A percentile compares a stretch with the other conserved stretches of the same genome.
These are phyloP conservation scores for Thermothielavioides terrestris DNA, from an alignment of 495 filamentous ascomycete species.

Conservation along the genomic window DNA sequence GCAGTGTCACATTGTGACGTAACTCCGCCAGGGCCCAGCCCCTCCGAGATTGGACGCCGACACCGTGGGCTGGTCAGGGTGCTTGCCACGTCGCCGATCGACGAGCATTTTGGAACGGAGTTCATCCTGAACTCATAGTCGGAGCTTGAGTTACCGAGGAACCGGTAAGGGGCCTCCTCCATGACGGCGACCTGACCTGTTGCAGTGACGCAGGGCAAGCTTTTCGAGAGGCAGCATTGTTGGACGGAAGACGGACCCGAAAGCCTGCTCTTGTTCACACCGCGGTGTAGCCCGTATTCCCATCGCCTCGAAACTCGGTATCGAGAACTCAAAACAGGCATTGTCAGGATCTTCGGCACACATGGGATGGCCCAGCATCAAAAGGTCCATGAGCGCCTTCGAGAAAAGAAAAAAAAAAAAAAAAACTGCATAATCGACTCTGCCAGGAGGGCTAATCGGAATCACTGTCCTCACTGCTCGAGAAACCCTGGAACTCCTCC, in stretches of 20 bases:
- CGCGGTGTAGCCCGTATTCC: no score
- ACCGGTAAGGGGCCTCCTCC: neutral
- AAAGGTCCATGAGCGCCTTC: no score
- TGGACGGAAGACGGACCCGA: neutral
- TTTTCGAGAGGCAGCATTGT: neutral
- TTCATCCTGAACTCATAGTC: neutral
- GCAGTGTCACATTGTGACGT: slow-evolving; percentile 8
- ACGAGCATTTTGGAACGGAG: neutral
- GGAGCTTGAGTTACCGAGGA: neutral
- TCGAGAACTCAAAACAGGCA: no score
- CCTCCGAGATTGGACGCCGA: neutral
- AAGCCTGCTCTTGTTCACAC: no score
- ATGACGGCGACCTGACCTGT: neutral
- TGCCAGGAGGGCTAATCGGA: slow-evolving; percentile 25
- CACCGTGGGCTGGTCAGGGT: neutral
- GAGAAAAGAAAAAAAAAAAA: no score
- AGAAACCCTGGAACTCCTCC: slow-evolving; percentile 43
- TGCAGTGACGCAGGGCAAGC: neutral
- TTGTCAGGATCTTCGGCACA: no score
- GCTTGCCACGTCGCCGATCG: neutral
- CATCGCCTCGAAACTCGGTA: no score
- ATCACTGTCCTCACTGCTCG: slow-evolving; percentile 33
- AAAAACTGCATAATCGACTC: neutral
- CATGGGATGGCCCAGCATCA: neutral
- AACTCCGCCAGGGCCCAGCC: neutral